Conservation (phyloP, 768 basidiomycete species). For the Suillus plorans region DNA sequence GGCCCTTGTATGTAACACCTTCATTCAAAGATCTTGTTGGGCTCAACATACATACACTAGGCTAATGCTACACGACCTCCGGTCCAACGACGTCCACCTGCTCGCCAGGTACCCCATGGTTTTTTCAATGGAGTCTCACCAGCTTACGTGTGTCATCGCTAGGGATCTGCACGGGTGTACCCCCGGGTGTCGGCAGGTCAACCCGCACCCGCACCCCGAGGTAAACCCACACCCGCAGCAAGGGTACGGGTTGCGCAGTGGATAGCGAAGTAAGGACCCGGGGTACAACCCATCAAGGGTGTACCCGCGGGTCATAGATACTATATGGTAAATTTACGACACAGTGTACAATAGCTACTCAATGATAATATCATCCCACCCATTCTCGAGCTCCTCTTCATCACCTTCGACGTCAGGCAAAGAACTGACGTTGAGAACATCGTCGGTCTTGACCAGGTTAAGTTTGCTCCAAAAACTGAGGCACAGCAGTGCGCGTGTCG, state of each 20-base stretch:
- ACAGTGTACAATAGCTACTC: not conserved
- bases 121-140: too few species aligned
- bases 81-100: too few species aligned
- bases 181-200: too few species aligned
- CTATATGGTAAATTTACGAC: not conserved
- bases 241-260: not conserved
- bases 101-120: too few species aligned
- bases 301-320: not conserved
- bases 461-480: conserved; percentile 12
- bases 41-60: too few species aligned
- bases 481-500: conserved; percentile 21
- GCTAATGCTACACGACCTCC: too few species aligned
- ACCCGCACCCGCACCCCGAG: not conserved
- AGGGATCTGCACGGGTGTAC: too few species aligned
- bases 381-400: not conserved
- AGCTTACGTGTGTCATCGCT: too few species aligned
- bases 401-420: not conserved
- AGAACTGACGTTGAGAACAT: not conserved
- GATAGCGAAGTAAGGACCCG: not conserved
- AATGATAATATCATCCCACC: conserved; percentile 4
- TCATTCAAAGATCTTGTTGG: too few species aligned
- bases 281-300: not conserved
- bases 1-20: too few species aligned
- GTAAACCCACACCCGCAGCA: not conserved
- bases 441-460: conserved; percentile 21